These are phyloP conservation scores for Apiospora saccharicola DNA, from an alignment of 2,329 filamentous ascomycete species.

Conservation along the genomic window DNA sequence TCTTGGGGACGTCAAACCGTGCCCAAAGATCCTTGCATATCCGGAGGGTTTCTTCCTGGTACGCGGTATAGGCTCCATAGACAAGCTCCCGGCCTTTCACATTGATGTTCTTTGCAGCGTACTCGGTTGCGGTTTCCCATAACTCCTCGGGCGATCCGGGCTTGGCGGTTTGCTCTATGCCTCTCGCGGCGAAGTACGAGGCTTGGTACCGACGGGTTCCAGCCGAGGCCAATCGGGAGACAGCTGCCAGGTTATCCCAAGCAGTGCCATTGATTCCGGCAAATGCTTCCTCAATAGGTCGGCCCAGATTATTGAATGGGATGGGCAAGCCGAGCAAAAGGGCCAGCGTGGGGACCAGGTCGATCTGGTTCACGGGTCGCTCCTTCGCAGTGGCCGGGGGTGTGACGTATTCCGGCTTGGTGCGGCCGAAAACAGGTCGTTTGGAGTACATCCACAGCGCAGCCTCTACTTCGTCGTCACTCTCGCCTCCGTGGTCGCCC, in stretches of 20 bases:
- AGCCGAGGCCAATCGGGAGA: conserved; percentile 79
- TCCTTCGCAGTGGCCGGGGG: conserved; percentile 78
- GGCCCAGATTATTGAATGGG: conserved; percentile 94
- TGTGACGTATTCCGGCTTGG: conserved; percentile 61
- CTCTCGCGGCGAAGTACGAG: conserved; percentile 78
- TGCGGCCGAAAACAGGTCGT: conserved; percentile 82
- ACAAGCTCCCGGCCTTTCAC: conserved; percentile 48
- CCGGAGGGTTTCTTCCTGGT: conserved; percentile 79
- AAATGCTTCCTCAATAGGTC: conserved; percentile 94
- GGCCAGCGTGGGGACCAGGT: conserved; percentile 90
- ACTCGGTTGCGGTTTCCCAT: conserved; percentile 61
- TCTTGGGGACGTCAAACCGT: conserved; percentile 85
- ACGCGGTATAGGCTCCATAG: conserved; percentile 70
- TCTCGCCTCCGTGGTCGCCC: conserved; percentile 98
- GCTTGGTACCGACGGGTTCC: conserved; percentile 90
- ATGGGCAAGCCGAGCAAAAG: conserved; percentile 90
- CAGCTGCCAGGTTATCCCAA: conserved; percentile 79
- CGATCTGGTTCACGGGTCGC: conserved; percentile 83
- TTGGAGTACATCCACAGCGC: conserved; percentile 99
- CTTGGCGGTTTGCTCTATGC: conserved; percentile 67
- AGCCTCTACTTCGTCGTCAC: conserved; percentile 92
- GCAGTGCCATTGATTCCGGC: conserved; percentile 71
- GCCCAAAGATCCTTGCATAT: conserved; percentile 90
- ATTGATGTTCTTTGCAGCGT: conserved; percentile 48
- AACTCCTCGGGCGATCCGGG: conserved; percentile 61